These are phyloP conservation scores for Saksenaea vasiformis DNA, from an alignment of 371 early-diverging fungal species.

Conservation along the genomic window DNA sequence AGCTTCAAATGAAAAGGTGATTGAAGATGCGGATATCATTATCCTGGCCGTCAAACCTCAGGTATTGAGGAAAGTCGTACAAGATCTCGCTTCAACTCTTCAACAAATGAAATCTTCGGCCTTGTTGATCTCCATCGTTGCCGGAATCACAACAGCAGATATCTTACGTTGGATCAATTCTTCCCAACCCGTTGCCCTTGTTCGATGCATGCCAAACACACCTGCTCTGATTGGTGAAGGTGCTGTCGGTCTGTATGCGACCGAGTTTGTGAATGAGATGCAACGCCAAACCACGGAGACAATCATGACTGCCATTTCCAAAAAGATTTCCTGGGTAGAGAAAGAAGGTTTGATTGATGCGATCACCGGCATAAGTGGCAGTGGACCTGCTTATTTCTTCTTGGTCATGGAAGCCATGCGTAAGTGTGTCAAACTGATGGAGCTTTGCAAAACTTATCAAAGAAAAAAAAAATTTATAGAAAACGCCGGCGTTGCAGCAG, in stretches of 20 bases:
- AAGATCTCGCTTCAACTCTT: slow-evolving; percentile 36
- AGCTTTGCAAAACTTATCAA: neutral
- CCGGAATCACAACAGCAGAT: slow-evolving; percentile 77
- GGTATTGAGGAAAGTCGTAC: slow-evolving; percentile 73
- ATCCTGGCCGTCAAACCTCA: slow-evolving; percentile 92
- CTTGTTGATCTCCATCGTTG: slow-evolving; percentile 86
- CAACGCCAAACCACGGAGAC: slow-evolving; percentile 71
- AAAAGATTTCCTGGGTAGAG: slow-evolving; percentile 80
- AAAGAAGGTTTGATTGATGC: slow-evolving; percentile 80
- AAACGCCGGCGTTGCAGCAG: slow-evolving; percentile 78
- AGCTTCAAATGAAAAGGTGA: slow-evolving; percentile 34
- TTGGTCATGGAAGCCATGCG: slow-evolving; percentile 87
- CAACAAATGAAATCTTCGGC: slow-evolving; percentile 13
- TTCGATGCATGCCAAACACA: slow-evolving; percentile 95
- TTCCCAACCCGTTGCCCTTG: slow-evolving; percentile 53
- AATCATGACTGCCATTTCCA: slow-evolving; percentile 72
- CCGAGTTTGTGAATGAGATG: slow-evolving; percentile 49
- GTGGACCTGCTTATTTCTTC: slow-evolving; percentile 96
- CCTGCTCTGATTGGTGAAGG: slow-evolving; percentile 89
- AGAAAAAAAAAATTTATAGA: slow-evolving; percentile 32
- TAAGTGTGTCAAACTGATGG: slow-evolving; percentile 18
- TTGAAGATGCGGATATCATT: slow-evolving; percentile 68
- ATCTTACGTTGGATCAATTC: slow-evolving; percentile 73
- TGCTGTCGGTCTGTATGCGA: slow-evolving; percentile 83
- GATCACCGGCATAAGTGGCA: slow-evolving; percentile 86